Evolutionary conservation across 148 eudicot species (phyloP).

Genomic region (Camellia japonica): DNA sequence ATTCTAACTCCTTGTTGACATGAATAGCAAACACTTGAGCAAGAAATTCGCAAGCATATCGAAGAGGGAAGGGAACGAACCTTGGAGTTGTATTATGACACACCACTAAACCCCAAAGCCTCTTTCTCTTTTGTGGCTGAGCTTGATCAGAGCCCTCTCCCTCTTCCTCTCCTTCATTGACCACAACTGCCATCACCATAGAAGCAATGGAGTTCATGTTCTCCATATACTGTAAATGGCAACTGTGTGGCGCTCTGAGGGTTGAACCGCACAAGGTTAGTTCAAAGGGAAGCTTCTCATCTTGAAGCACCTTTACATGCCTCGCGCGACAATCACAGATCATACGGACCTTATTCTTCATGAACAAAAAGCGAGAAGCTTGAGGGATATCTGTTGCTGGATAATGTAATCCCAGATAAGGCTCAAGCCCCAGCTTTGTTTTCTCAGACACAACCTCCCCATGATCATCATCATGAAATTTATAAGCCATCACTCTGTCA

Average conservation of each 20-base stretch:
- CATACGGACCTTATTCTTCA: conserved; percentile 92
- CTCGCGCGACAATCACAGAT: conserved; percentile 82
- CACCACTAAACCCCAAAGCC: conserved; percentile 94
- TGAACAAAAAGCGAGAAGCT: conserved; percentile 82
- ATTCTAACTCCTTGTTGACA: conserved; percentile 77
- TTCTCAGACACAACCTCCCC: conserved; percentile 88
- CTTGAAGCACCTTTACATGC: conserved; percentile 71
- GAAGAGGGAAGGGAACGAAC: conserved; percentile 88
- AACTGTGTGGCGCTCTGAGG: conserved; percentile 87
- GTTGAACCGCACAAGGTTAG: conserved; percentile 88
- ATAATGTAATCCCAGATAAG: conserved; percentile 87
- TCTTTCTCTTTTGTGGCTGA: conserved; percentile 56
- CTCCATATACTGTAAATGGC: conserved; percentile 90
- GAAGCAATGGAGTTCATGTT: conserved; percentile 95
- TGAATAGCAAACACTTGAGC: conserved; percentile 93
- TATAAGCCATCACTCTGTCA: conserved; percentile 91
- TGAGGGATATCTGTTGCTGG: conserved; percentile 98
- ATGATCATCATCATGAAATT: conserved; percentile 95
- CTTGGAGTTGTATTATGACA: conserved; percentile 84
- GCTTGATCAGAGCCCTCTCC: conserved; percentile 41
- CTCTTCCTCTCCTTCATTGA: conserved; percentile 66
- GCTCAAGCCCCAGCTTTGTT: conserved; percentile 77
- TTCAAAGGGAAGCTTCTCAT: conserved; percentile 62
- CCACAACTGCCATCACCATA: conserved; percentile 86
- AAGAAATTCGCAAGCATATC: conserved; percentile 92